Conservation (phyloP, 495 filamentous ascomycete genomes). For the Xylaria intraflava region DNA sequence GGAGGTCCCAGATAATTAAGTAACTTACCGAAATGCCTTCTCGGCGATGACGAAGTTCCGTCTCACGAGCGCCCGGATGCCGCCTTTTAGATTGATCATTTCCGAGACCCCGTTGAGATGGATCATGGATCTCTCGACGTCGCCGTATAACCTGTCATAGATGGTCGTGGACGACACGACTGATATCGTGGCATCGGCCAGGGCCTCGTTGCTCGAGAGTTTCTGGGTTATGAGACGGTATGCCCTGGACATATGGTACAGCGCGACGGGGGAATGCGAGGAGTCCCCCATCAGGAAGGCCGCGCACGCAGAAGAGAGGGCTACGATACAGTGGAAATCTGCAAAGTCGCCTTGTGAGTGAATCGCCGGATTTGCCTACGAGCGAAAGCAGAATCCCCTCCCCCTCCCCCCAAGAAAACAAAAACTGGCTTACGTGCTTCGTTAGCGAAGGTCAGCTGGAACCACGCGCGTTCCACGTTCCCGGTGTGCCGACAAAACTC, state of each 20-base stretch:
- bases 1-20: neutral
- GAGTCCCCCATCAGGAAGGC: conserved; percentile 1
- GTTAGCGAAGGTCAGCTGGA: conserved; percentile 1
- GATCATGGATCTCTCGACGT: conserved; percentile 2
- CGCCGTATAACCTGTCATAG: conserved; percentile 6
- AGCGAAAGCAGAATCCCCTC: too few relatives aligned
- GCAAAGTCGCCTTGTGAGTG: neutral
- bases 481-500: conserved; percentile 3
- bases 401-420: too few relatives aligned
- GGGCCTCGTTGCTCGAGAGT: neutral
- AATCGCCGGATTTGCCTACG: too few relatives aligned
- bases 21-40: conserved; percentile 2
- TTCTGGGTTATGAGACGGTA: conserved; percentile 1
- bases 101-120: neutral
- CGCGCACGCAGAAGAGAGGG: conserved; percentile 1
- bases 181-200: conserved; percentile 2
- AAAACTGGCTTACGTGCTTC: conserved; percentile 9
- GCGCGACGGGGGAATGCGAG: neutral
- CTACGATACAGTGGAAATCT: conserved; percentile 8
- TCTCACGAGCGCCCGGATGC: neutral
- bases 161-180: neutral
- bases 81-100: neutral
- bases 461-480: neutral
- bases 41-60: neutral
- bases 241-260: conserved; percentile 5